Percentiles rank a stretch among this genome's conserved stretches.
phyloP scores from a whole-genome alignment of 306 rosid species.

The Rubus parviflorus region DNA sequence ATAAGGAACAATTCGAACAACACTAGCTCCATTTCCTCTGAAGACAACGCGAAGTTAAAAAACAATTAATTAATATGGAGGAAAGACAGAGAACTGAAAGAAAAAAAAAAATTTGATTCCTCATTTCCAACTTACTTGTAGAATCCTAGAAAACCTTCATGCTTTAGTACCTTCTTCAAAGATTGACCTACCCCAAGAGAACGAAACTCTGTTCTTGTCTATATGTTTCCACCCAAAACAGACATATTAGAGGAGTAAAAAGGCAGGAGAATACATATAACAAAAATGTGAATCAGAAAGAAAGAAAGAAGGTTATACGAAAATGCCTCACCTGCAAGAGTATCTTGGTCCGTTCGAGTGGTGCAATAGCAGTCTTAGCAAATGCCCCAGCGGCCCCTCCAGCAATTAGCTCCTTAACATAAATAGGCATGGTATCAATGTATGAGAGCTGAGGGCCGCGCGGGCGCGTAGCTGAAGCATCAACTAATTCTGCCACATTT shows the following conservation, averaged over 20 bases:
- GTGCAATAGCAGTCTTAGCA: conserved; percentile 82
- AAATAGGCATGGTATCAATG: conserved; percentile 65
- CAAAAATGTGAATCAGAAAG: neutral
- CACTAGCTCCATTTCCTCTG: conserved; percentile 99
- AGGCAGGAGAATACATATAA: neutral
- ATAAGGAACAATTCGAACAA: conserved; percentile 82
- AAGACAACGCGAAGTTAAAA: conserved; percentile 11
- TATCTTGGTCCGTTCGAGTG: conserved; percentile 89
- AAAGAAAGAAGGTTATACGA: conserved; percentile 12
- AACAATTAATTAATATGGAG: neutral
- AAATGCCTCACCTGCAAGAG: conserved; percentile 75
- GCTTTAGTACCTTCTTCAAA: conserved; percentile 59
- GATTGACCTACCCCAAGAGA: conserved; percentile 76
- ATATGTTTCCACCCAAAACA: conserved; percentile 11
- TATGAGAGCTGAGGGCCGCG: conserved; percentile 44
- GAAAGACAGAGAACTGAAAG: neutral
- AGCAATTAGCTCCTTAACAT: conserved; percentile 80
- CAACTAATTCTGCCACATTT: conserved; percentile 71
- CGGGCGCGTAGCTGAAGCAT: conserved; percentile 61
- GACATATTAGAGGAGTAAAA: neutral
- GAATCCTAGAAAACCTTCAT: conserved; percentile 82
- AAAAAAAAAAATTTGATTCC: neutral
- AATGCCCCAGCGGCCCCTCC: conserved; percentile 95
- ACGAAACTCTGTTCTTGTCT: conserved; percentile 86
- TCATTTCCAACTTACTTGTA: conserved; percentile 61